Evolutionary conservation across 352 stramenopile genomes (phyloP).

Genomic region (Globisporangium cederbergense): DNA sequence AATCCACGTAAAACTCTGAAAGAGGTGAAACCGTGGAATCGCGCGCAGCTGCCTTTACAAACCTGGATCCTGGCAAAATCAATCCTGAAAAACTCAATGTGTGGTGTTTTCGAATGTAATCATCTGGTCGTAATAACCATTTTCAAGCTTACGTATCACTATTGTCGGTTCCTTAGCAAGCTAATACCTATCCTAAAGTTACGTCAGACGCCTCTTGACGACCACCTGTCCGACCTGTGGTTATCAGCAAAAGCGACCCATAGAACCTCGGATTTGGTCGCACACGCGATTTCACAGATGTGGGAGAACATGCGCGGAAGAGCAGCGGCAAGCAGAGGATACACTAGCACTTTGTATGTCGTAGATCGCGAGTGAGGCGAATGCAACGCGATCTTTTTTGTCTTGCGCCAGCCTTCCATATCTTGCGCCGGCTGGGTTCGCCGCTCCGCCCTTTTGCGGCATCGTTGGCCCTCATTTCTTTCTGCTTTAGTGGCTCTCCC

Average conservation of each 20-base stretch:
- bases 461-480: background rate
- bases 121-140: background rate
- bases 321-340: background rate
- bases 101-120: background rate
- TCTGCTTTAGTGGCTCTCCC: background rate
- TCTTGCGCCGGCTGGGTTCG: background rate
- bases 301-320: background rate
- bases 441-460: background rate
- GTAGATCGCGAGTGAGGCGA: background rate
- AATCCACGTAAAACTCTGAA: background rate
- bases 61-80: background rate
- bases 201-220: background rate
- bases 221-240: background rate
- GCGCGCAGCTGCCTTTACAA: background rate
- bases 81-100: background rate
- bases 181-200: background rate
- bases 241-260: background rate
- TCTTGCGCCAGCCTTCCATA: constrained; percentile 3
- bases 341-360: background rate
- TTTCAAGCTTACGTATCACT: background rate
- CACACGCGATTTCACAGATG: background rate
- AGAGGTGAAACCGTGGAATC: background rate
- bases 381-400: constrained; percentile 1
- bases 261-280: background rate
- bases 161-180: background rate